Evolutionary conservation across 2,329 filamentous ascomycete genomes (phyloP).

Genomic region (Fusarium oxysporum): DNA sequence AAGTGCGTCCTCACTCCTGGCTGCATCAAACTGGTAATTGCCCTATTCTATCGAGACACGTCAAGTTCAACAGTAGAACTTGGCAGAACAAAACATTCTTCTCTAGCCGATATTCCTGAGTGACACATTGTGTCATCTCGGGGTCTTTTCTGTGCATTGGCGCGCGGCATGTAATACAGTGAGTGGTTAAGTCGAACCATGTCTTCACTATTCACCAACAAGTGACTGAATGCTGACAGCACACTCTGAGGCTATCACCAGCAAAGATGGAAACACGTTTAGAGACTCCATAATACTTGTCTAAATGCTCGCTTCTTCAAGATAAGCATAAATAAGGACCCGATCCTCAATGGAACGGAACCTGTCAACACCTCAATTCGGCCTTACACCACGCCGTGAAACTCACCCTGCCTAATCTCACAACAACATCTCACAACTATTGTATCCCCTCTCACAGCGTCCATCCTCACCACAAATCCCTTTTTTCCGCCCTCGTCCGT

Average conservation of each 20-base stretch:
- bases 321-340: neutral
- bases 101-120: neutral
- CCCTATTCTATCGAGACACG: accelerated
- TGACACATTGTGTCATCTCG: neutral
- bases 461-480: neutral
- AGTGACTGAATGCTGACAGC: neutral
- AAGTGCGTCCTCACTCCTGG: accelerated
- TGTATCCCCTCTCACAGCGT: conserved; percentile 23
- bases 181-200: neutral
- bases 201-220: neutral
- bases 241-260: neutral
- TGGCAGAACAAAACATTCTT: neutral
- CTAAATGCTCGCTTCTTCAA: neutral
- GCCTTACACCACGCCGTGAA: neutral
- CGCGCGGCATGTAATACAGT: neutral
- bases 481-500: neutral
- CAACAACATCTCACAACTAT: conserved; percentile 6
- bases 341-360: neutral
- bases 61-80: no score
- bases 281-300: neutral
- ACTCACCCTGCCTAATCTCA: conserved; percentile 27
- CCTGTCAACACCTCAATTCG: neutral
- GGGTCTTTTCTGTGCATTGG: neutral
- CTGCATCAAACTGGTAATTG: neutral
- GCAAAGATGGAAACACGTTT: neutral